Conservation (phyloP, 495 filamentous ascomycete genomes). For the Penicillium paradoxum region DNA sequence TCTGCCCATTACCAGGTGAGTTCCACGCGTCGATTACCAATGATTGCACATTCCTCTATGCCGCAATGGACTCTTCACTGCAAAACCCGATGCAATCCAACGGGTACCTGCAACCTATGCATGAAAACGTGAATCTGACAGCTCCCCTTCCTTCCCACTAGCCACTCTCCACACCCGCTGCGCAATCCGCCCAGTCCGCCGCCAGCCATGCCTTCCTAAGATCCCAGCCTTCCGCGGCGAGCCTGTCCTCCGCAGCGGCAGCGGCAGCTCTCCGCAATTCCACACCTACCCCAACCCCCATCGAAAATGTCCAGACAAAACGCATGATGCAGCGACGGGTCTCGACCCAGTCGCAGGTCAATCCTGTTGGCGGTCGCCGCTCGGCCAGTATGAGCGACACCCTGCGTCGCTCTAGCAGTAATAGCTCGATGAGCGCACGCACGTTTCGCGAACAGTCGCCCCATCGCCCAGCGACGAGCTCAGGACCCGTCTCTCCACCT, state of each 20-base stretch:
- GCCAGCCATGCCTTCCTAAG: conserved; percentile 75
- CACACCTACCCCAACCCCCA: conserved; percentile 66
- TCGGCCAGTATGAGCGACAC: conserved; percentile 34
- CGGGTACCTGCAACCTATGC: conserved; percentile 10
- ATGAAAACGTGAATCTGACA: conserved; percentile 11
- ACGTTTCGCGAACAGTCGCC: conserved; percentile 74
- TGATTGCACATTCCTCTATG: background rate
- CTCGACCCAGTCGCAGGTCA: conserved; percentile 63
- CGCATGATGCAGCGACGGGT: conserved; percentile 68
- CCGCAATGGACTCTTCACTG: background rate
- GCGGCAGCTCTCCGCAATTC: conserved; percentile 75
- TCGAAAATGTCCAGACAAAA: conserved; percentile 81
- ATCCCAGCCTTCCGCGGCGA: conserved; percentile 56
- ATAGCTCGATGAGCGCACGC: conserved; percentile 76
- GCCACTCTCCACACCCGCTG: conserved; percentile 56
- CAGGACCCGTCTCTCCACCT: conserved; percentile 23
- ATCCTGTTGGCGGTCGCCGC: conserved; percentile 35
- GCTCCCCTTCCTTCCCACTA: conserved; percentile 10
- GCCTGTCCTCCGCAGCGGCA: conserved; percentile 77
- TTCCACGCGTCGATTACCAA: conserved; percentile 11
- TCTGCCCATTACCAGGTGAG: conserved; percentile 52
- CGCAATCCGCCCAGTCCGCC: conserved; percentile 66
- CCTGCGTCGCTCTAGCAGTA: conserved; percentile 62
- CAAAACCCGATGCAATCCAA: background rate
- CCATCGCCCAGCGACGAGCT: conserved; percentile 44